These are phyloP conservation scores for Monilinia polystroma DNA, from an alignment of 2,329 filamentous ascomycete genomes.

Conservation along the genomic window DNA sequence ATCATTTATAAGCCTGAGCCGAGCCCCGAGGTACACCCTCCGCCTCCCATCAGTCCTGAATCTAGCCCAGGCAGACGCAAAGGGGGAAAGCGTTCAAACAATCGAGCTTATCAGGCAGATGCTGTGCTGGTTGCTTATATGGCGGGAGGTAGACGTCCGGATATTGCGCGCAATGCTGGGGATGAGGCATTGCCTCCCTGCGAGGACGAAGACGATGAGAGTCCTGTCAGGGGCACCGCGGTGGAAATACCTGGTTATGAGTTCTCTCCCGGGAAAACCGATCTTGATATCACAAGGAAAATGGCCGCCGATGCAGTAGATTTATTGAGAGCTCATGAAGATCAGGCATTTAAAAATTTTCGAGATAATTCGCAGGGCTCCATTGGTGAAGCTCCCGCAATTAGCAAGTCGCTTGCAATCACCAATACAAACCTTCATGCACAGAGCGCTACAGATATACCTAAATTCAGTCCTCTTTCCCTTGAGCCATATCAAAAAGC, in stretches of 20 bases:
- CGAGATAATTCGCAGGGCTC: background rate
- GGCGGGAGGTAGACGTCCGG: conserved; percentile 60
- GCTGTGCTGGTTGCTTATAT: conserved; percentile 66
- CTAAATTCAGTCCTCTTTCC: background rate
- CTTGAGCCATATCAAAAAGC: conserved; percentile 5
- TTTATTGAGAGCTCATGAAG: conserved; percentile 18
- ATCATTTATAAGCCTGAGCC: conserved; percentile 51
- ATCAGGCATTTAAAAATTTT: background rate
- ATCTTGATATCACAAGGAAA: conserved; percentile 6
- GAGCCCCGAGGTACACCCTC: conserved; percentile 50
- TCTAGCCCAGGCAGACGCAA: conserved; percentile 39
- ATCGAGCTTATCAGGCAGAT: conserved; percentile 56
- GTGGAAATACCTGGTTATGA: conserved; percentile 35
- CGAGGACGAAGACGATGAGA: conserved; percentile 45
- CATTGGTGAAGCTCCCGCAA: background rate
- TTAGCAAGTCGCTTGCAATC: background rate
- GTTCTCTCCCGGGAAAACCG: conserved; percentile 28
- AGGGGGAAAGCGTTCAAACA: conserved; percentile 27
- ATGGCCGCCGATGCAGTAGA: conserved; percentile 22
- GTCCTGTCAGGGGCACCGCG: conserved; percentile 27
- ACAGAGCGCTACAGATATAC: background rate
- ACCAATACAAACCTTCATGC: background rate
- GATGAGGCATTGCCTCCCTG: conserved; percentile 52
- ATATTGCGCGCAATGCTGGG: conserved; percentile 61
- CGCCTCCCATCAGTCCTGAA: conserved; percentile 47